A percentile compares a stretch with the other conserved stretches of the same genome.
Conservation (phyloP, 2,329 filamentous ascomycete genomes). For the Lachnellula subtilissima region DNA sequence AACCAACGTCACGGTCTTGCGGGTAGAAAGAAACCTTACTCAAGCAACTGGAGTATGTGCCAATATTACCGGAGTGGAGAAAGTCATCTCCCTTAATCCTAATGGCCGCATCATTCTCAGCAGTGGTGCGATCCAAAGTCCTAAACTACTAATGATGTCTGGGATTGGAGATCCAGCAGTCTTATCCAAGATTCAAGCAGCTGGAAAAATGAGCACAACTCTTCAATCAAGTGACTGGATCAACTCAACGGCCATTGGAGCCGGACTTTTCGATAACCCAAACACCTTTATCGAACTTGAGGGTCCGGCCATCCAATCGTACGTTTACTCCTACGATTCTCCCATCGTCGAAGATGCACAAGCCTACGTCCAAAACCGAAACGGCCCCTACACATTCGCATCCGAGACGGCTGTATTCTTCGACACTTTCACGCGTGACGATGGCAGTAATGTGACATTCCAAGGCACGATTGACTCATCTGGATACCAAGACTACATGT, state of each 20-base stretch:
- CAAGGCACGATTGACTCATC: slow-evolving; percentile 50
- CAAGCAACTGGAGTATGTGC: slow-evolving; percentile 38
- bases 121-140: slow-evolving; percentile 46
- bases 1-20: slow-evolving; percentile 39
- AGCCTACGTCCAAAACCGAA: slow-evolving; percentile 43
- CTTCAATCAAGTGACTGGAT: slow-evolving; percentile 39
- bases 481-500: slow-evolving; percentile 38
- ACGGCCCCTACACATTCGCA: slow-evolving; percentile 49
- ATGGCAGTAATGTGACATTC: slow-evolving; percentile 40
- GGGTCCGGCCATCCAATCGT: slow-evolving; percentile 40
- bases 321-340: slow-evolving; percentile 42
- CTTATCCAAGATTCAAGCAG: slow-evolving; percentile 30
- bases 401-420: slow-evolving; percentile 51
- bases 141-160: slow-evolving; percentile 47
- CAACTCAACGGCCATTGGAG: slow-evolving; percentile 44
- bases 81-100: slow-evolving; percentile 12
- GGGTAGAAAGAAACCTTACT: slow-evolving; percentile 38
- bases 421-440: slow-evolving; percentile 39
- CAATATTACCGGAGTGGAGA: slow-evolving; percentile 29
- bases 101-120: slow-evolving; percentile 40
- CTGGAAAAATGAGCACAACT: slow-evolving; percentile 32
- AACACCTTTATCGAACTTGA: slow-evolving; percentile 50
- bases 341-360: slow-evolving; percentile 39
- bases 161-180: slow-evolving; percentile 41
- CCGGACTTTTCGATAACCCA: slow-evolving; percentile 52